Evolutionary conservation across 2,329 filamentous ascomycete species (phyloP), one percentile per base, ranked within the genome.

Genomic region (Alternaria hordeiaustralica): DNA sequence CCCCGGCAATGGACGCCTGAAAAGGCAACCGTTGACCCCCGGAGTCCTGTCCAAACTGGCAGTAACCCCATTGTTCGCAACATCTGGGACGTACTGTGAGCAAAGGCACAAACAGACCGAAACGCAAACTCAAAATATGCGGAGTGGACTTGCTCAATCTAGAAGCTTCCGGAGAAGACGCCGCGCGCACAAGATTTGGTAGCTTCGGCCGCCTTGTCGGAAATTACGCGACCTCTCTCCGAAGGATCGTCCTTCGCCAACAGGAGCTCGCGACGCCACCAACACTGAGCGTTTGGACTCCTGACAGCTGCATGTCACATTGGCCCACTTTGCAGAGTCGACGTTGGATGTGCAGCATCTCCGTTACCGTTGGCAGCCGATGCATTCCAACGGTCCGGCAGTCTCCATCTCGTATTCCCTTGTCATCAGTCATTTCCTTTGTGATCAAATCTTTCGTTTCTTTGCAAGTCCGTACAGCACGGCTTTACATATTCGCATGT

Each of bases 31-130:
- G 85, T 87, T 11, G 84, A 94, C 75, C 92, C 92, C 13, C 83
- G 92, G 70, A 94, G 91, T 76, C 92, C 92, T 15, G 90, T 91
- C 0, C 92, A 90, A 12, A 88, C 87, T 72, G 91, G 92, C 43
- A 90, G 91, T 76, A 89, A 88, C 61, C 90, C 92, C 4, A 94
- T 95, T 64, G 88, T 89, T 55, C 85, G 92, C 60, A 94, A 90
- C 62, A 95, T 95, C 72, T 90, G 92, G 76, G 91, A 94, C 73
- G 84, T 93, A 55, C 83, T 94, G 79, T 94, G 85, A 86, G 65
- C 23, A 13, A 53, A 60, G 44, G 47, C 20, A 43, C 58, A 54
- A 15, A 21, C 30, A 26, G 21, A 18, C 23, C 28, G 25, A 62
- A 45, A 51, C 15, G 41, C n/a, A 44, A 61, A 33, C 13, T 21